These are phyloP conservation scores for Verbascum thapsus DNA, from an alignment of 257 asterid genomes.

Conservation along the genomic window DNA sequence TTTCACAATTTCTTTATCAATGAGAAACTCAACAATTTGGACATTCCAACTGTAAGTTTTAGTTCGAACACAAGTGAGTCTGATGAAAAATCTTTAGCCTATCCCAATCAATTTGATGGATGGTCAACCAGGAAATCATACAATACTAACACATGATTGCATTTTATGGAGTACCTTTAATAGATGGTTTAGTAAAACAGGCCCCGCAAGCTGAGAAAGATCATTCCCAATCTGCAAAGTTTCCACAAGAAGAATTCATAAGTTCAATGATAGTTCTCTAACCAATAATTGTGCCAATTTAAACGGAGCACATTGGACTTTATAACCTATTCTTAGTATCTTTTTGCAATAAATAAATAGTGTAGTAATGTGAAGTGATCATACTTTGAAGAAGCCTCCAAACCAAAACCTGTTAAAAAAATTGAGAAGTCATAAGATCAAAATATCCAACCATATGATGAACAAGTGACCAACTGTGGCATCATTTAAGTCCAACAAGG, in stretches of 20 bases:
- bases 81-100: neutral
- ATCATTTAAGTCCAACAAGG: conserved; percentile 4
- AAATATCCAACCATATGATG: conserved; percentile 19
- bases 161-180: conserved; percentile 52
- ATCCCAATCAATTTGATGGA: conserved; percentile 9
- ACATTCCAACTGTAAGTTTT: neutral
- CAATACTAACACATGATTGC: conserved; percentile 7
- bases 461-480: conserved; percentile 8
- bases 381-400: conserved; percentile 90
- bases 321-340: neutral
- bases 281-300: neutral
- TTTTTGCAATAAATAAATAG: conserved; percentile 21
- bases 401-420: conserved; percentile 74
- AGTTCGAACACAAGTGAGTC: too few relatives aligned
- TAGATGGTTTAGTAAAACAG: conserved; percentile 70
- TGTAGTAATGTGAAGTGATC: conserved; percentile 32
- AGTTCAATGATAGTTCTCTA: conserved; percentile 9
- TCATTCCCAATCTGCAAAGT: conserved; percentile 74
- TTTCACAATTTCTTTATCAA: conserved; percentile 3
- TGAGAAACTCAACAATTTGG: neutral
- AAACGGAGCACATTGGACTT: conserved; percentile 12
- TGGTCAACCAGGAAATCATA: conserved; percentile 10
- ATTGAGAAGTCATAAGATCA: conserved; percentile 25
- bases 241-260: conserved; percentile 18
- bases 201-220: conserved; percentile 88